Base-by-base conservation (phyloP, 306 rosid genomes). In the Dalbergia cultrata region DNA sequence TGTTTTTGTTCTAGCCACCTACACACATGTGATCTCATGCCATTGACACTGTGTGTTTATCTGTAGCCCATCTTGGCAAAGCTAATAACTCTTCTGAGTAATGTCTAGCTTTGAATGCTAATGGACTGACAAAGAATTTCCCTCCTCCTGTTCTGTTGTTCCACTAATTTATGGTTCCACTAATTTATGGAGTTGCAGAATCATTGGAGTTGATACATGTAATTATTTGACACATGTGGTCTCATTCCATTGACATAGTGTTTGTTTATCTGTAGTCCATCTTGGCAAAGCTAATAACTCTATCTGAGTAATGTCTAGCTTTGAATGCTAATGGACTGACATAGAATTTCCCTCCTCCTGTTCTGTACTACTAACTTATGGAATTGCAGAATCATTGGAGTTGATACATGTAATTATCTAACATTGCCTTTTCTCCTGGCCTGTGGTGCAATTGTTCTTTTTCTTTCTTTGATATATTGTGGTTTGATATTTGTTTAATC, bases 41-140 rank as follows among this genome's bases (percentile, higher is more conserved):
- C 60, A n/a, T 0, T 17, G 4, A 54, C 10, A 17, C 3, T 3
- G 14, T 16, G 21, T 14, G 13, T 3, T 17, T 33, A 19, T 35
- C 31, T 16, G 47, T 66, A 68, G 91, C 88, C 90, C 97, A 86
- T 90, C 91, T 88, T 93, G 90, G 92, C 90, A 85, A 86, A 85
- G 91, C 93, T 90, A 85, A 14, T 78, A 86, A 75, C 81, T 83
- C 71, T 19, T 26, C 14, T 6, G 72, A 75, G 86, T 82, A 16
- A 70, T 92, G 86, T 13, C 60, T 89, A 89, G 89, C 75, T 90
- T 89, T 90, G 89, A 87, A 90, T 92, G 98, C 89, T 88, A 92
- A 83, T 89, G 92, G 88, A 83, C 88, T 85, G 3, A 84, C 4
- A 89, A 22, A 0, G 9, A 81, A 69, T 1, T 56, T 84, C 67